phyloP scores from a whole-genome alignment of 2,329 filamentous ascomycete genomes.

The Colletotrichum sp. region DNA sequence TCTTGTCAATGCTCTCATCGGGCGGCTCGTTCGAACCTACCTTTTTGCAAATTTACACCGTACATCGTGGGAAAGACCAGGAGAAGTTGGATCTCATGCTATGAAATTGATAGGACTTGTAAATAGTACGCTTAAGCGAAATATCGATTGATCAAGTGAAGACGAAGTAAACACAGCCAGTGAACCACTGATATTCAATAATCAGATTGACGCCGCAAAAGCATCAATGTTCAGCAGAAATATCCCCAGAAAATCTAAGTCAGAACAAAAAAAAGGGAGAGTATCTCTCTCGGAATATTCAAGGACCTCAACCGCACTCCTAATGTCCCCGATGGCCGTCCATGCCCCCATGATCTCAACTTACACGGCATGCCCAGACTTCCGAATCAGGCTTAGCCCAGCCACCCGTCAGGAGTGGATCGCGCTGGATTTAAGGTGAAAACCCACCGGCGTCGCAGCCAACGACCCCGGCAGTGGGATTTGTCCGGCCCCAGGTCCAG shows the following conservation, averaged over 20 bases:
- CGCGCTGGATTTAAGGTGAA: neutral
- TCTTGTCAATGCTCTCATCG: neutral
- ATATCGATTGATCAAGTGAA: neutral
- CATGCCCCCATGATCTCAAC: neutral
- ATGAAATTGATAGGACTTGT: neutral
- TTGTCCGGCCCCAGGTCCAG: neutral
- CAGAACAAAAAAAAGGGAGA: neutral
- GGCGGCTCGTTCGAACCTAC: neutral
- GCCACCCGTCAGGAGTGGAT: neutral
- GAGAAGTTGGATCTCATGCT: neutral
- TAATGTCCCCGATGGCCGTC: neutral
- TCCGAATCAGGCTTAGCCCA: neutral
- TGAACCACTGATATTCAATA: neutral
- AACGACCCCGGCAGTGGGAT: neutral
- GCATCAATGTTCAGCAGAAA: neutral
- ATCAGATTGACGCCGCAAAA: neutral
- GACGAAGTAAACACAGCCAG: neutral
- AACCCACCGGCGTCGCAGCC: neutral
- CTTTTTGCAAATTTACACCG: neutral
- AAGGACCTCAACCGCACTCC: neutral
- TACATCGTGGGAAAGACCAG: neutral
- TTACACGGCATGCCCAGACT: neutral
- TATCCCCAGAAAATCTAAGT: neutral
- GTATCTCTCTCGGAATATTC: neutral
- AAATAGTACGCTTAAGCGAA: fast-evolving